phyloP scores from a whole-genome alignment of 768 basidiomycete genomes.

The Daedaleopsis nitida region DNA sequence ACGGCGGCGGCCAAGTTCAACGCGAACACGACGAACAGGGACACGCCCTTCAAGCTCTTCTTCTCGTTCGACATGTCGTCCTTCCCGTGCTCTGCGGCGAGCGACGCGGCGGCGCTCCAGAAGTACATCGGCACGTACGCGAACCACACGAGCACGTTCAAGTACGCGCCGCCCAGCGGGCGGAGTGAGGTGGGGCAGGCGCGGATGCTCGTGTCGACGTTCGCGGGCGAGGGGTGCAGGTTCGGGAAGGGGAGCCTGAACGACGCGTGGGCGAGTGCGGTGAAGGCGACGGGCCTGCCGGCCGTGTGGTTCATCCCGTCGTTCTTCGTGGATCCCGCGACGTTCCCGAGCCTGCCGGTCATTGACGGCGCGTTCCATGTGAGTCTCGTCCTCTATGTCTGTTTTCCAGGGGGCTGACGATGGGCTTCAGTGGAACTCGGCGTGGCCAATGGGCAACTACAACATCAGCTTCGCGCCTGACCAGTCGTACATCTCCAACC shows the following conservation, averaged over 20 bases:
- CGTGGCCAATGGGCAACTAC: conserved; percentile 59
- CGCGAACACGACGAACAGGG: neutral
- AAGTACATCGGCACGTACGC: conserved; percentile 55
- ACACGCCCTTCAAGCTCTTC: conserved; percentile 54
- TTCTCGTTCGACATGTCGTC: conserved; percentile 38
- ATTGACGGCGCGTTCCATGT: conserved; percentile 18
- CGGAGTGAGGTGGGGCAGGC: conserved; percentile 9
- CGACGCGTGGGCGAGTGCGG: conserved; percentile 57
- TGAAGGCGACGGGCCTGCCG: conserved; percentile 47
- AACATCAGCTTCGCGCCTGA: conserved; percentile 27
- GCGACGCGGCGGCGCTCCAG: conserved; percentile 53
- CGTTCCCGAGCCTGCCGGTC: conserved; percentile 35
- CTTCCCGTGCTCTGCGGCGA: conserved; percentile 50
- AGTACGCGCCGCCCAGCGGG: conserved; percentile 30
- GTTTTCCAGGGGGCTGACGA: neutral
- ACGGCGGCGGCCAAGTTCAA: conserved; percentile 29
- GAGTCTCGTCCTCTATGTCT: neutral
- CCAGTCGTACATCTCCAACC: conserved; percentile 21
- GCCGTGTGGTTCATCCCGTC: conserved; percentile 67
- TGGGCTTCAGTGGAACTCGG: conserved; percentile 66
- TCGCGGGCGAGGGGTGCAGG: conserved; percentile 67
- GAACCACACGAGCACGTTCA: conserved; percentile 60
- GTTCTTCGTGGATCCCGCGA: conserved; percentile 62
- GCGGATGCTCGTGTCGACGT: conserved; percentile 66
- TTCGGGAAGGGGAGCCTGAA: conserved; percentile 58